phyloP scores from a whole-genome alignment of 2,329 filamentous ascomycete species.

The Fusarium graminum region DNA sequence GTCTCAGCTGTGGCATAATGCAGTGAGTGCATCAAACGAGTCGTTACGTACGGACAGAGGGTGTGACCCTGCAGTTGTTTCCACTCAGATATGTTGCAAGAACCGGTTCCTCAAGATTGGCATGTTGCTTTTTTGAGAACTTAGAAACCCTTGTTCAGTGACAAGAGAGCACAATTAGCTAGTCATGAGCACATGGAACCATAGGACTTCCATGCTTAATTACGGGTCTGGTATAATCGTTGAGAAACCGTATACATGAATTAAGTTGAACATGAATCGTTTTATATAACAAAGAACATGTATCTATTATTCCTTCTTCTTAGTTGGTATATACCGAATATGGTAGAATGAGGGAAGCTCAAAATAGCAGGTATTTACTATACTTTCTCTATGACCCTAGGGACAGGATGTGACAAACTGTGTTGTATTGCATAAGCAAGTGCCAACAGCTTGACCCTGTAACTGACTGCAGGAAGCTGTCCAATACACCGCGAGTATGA shows the following conservation, averaged over 20 bases:
- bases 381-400: too few relatives aligned
- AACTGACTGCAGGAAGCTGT: background rate
- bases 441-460: background rate
- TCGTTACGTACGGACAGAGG: conserved; percentile 1
- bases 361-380: too few relatives aligned
- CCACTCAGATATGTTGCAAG: background rate
- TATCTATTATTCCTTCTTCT: too few relatives aligned
- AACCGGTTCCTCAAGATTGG: background rate
- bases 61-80: background rate
- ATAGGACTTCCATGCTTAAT: background rate
- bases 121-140: background rate
- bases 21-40: background rate
- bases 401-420: background rate
- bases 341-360: too few relatives aligned
- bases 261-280: too few relatives aligned
- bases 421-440: background rate
- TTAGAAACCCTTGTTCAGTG: background rate
- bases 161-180: background rate
- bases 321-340: too few relatives aligned
- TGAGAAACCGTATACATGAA: background rate
- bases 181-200: background rate
- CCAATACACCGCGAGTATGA: background rate
- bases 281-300: too few relatives aligned
- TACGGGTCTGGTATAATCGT: background rate
- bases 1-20: conserved; percentile 5